Evolutionary conservation across 2,329 filamentous ascomycete genomes (phyloP).

Genomic region (Aspergillus latus): DNA sequence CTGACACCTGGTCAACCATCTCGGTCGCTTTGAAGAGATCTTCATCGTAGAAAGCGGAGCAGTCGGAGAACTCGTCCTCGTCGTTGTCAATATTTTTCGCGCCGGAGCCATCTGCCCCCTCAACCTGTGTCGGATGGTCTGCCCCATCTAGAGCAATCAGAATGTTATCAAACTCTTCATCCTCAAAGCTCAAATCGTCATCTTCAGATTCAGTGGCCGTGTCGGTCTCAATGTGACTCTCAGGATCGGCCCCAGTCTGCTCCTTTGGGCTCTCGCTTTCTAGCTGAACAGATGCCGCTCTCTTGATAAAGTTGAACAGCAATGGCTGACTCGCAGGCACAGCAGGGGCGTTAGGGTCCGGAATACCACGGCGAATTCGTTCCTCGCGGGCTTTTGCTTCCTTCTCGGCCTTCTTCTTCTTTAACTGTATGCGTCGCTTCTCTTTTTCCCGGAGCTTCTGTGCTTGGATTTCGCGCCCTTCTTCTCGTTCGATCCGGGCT

Average conservation of each 20-base stretch:
- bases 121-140: constrained; percentile 10
- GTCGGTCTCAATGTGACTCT: constrained; percentile 23
- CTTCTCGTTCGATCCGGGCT: constrained; percentile 42
- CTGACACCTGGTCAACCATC: not conserved
- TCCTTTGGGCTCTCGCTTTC: constrained; percentile 14
- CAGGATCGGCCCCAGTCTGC: constrained; percentile 16
- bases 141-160: constrained; percentile 4
- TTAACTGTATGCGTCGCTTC: constrained; percentile 34
- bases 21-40: constrained; percentile 29
- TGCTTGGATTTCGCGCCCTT: constrained; percentile 42
- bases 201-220: constrained; percentile 1
- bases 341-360: constrained; percentile 32
- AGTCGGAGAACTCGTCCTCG: constrained; percentile 34
- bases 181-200: constrained; percentile 13
- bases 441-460: constrained; percentile 40
- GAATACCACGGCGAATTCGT: constrained; percentile 31
- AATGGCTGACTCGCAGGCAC: constrained; percentile 38
- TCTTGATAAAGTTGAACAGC: constrained; percentile 34
- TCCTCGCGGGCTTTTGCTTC: constrained; percentile 37
- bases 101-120: not conserved
- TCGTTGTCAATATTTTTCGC: not conserved
- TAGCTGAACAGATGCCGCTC: constrained; percentile 13
- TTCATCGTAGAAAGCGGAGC: constrained; percentile 34
- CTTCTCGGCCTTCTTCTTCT: constrained; percentile 38
- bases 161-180: constrained; percentile 22